Evolutionary conservation across 2,329 filamentous ascomycete genomes (phyloP), one percentile per base, ranked within the genome.

Genomic region (Alternaria novae-zelandiae): DNA sequence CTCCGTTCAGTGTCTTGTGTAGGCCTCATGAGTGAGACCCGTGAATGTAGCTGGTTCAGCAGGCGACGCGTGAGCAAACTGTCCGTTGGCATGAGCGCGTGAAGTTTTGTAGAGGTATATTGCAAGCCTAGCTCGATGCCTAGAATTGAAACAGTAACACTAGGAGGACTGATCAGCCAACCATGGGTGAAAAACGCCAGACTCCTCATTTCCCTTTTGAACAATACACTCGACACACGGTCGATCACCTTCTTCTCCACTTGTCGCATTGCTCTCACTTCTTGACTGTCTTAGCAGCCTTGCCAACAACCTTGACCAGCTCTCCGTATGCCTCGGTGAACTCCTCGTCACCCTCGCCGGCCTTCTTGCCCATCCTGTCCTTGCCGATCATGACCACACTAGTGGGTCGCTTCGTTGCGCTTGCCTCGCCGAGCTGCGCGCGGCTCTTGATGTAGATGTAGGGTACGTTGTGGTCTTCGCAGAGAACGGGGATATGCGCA

Each of bases 391-490:
- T 97, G 74, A 97, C 93, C 59, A 99, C 96, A 80, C 92, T 96
- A 36, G 96, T 99, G 54, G 96, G 96, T 68, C 96, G 87, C 90
- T 98, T 99, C 54, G 96, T 99, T 81, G 91, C 92, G 65, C 94
- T 94, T 4, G 96, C 95, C 72, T 93, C 92, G 77, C 96, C 96
- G 61, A 99, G 89, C 84, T 98, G 95, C 65, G 94, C 95, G 74
- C 96, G 91, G 76, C 92, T 96, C 65, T 90, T 89, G 74, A 99
- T 92, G 82, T 96, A 99, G 82, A 99, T 89, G 84, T 98, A 99
- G 32, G 96, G 96, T 64, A 97, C 93, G 82, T 92, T 93, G 87
- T 97, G 94, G 84, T 98, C 95, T 85, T 99, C 96, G 87, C 96
- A 98, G 62, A 98, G 90, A 61, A 99, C 92, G 75, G 96, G 96